Conservation (phyloP, 1,139 yeast species). For the Candida dubliniensis region DNA sequence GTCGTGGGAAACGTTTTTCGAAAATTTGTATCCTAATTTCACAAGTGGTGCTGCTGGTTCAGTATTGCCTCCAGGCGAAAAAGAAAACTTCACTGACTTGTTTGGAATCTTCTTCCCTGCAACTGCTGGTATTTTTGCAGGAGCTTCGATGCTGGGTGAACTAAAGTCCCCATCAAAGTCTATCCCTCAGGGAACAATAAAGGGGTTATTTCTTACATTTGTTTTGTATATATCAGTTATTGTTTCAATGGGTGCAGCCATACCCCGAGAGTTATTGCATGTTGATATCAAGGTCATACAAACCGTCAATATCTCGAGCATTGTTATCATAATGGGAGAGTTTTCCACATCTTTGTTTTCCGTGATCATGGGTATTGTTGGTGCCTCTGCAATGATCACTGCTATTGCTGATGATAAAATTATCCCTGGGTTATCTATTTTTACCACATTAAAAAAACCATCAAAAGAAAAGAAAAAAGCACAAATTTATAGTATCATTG, state of each 20-base stretch:
- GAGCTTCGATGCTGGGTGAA: conserved; percentile 99
- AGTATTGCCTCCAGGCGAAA: conserved; percentile 48
- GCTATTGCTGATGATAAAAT: conserved; percentile 89
- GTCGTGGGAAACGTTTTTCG: conserved; percentile 60
- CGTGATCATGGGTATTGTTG: conserved; percentile 90
- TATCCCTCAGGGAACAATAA: conserved; percentile 86
- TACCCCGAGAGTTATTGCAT: conserved; percentile 74
- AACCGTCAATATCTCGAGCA: conserved; percentile 69
- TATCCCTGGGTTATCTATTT: conserved; percentile 68
- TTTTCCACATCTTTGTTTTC: conserved; percentile 87
- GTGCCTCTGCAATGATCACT: conserved; percentile 85
- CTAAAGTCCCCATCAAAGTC: conserved; percentile 79
- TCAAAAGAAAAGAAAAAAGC: conserved; percentile 48
- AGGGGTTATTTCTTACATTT: conserved; percentile 78
- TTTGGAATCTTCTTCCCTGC: conserved; percentile 98
- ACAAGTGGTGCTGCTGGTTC: conserved; percentile 94
- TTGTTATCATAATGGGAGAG: conserved; percentile 81
- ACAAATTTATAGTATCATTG: conserved; percentile 50
- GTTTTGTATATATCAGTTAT: conserved; percentile 73
- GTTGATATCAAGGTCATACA: conserved; percentile 82
- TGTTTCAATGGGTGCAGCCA: conserved; percentile 71
- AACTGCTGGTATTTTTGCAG: conserved; percentile 96
- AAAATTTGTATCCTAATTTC: conserved; percentile 73
- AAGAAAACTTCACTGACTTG: conserved; percentile 76
- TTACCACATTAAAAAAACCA: conserved; percentile 50